Percentiles rank a stretch among this genome's conserved stretches.
These are phyloP conservation scores for Aspergillus haitiensis DNA, from an alignment of 495 filamentous ascomycete genomes.

Conservation along the genomic window DNA sequence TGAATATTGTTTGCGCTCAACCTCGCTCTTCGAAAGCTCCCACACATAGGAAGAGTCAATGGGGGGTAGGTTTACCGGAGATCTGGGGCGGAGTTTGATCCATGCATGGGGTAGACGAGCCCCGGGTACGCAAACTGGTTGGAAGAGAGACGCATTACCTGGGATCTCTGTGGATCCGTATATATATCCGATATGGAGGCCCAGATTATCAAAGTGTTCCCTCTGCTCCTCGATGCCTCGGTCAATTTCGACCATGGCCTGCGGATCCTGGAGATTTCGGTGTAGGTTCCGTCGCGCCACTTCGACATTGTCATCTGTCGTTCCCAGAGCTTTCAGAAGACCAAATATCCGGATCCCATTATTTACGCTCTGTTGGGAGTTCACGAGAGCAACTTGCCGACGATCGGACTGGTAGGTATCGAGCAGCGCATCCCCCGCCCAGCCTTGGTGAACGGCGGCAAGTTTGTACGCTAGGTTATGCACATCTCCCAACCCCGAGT, in stretches of 20 bases:
- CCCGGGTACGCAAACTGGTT: constrained; percentile 26
- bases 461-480: constrained; percentile 40
- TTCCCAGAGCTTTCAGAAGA: constrained; percentile 35
- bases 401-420: constrained; percentile 34
- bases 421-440: constrained; percentile 21
- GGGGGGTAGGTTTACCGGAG: constrained; percentile 14
- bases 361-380: constrained; percentile 37
- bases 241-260: constrained; percentile 24
- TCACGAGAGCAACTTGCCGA: constrained; percentile 35
- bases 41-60: constrained; percentile 34
- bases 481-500: constrained; percentile 37
- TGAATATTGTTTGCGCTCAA: constrained; percentile 29
- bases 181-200: constrained; percentile 39
- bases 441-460: constrained; percentile 31
- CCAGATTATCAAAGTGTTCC: constrained; percentile 41
- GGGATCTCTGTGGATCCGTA: constrained; percentile 34
- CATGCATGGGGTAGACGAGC: constrained; percentile 38
- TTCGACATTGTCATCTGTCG: constrained; percentile 26
- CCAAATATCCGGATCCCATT: constrained; percentile 38
- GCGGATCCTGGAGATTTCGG: constrained; percentile 28
- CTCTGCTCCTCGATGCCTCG: constrained; percentile 36
- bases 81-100: constrained; percentile 16
- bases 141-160: constrained; percentile 27
- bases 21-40: constrained; percentile 23
- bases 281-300: constrained; percentile 31